Evolutionary conservation across 169 alveolate genomes (phyloP), one percentile per base, ranked within the genome.

Genomic region (Plasmodium gaboni): DNA sequence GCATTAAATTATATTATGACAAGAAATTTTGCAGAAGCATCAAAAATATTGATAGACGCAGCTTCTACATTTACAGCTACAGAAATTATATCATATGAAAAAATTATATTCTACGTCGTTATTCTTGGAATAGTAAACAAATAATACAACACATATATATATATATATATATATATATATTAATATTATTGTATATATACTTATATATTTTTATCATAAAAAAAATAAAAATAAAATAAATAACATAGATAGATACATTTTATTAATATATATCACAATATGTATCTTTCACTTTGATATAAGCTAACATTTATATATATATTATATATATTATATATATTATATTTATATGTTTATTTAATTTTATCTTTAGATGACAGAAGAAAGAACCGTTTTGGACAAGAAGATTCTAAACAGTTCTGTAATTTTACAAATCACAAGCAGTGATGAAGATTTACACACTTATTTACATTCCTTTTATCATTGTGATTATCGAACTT

Each of bases 51-150:
- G 74, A 88, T 97, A 55, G 97, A 95, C 60, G 96, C 98, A 19
- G 88, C 97, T 48, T 95, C 99, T 51, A 98, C 99, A 17, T 98
- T 98, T 96, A 98, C 98, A 22, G 98, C 99, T 17, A 93, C 97
- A 51, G 99, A 98, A 78, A 95, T 98, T 38, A 92, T 98, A 60
- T 94, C 98, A 69, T 97, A 97, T 80, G 97, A 97, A 53, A 95
- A 94, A 8, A 92, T 98, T 50, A 98, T 98, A 12, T 93, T 96
- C 70, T 98, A 97, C 73, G 97, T 99, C 2, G 96, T 98, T 24
- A 87, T 97, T 26, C 94, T 97, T 32, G 95, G 98, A 48, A 93
- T 98, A 89, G 95, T 92, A 88, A 68, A 15, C 32, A 22, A 68
- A 70, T 64, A 32, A 65, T 3, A 28, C 12, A 85, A 51, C 9